Conservation (phyloP, 305 asterid genomes). For the Plantago lanceolata region DNA sequence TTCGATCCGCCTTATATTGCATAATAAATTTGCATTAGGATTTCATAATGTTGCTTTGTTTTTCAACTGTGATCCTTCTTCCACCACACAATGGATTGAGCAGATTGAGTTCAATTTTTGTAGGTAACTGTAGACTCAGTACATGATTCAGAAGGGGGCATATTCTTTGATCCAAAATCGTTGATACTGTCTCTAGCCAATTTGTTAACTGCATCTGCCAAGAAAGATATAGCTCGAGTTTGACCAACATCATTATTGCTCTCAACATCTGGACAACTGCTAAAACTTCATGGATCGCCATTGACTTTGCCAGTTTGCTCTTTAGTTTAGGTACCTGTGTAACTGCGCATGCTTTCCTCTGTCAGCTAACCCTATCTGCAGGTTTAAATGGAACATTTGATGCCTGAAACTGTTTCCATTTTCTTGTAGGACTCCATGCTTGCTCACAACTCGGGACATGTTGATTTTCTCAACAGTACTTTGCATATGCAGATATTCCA, state of each 20-base stretch:
- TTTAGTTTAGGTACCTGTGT: slow-evolving; percentile 16
- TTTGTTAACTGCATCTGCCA: slow-evolving; percentile 34
- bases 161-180: slow-evolving; percentile 66
- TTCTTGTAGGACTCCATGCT: not conserved
- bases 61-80: not conserved
- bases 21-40: no score
- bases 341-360: not conserved
- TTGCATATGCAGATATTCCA: not conserved
- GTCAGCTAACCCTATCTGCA: not conserved
- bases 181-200: slow-evolving; percentile 60
- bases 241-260: slow-evolving; percentile 16
- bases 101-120: slow-evolving; percentile 24
- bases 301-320: not conserved
- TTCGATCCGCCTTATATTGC: no score
- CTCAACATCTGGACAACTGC: slow-evolving; percentile 3
- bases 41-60: not conserved
- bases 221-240: slow-evolving; percentile 16
- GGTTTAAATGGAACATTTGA: not conserved
- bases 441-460: not conserved
- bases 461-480: not conserved
- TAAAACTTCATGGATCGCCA: slow-evolving; percentile 6
- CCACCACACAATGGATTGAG: no score
- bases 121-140: slow-evolving; percentile 73
- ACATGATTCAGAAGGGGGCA: slow-evolving; percentile 58
- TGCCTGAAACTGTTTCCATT: not conserved